Conservation (phyloP, 192 early-diverging fungal genomes). For the Chytriomyces sp. region DNA sequence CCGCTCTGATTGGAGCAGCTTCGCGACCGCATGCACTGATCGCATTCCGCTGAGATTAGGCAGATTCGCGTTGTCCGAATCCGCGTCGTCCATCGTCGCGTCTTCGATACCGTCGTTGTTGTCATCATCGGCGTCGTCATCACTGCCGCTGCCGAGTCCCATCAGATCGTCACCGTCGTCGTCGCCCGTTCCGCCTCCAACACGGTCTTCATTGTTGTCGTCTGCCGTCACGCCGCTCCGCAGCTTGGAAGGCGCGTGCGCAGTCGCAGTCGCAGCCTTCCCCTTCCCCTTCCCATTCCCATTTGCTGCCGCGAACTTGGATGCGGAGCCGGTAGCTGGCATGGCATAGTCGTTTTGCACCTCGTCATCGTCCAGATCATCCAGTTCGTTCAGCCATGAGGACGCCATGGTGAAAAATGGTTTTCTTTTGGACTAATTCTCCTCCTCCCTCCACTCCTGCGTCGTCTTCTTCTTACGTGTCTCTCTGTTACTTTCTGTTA, state of each 20-base stretch:
- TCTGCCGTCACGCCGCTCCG: too few relatives aligned
- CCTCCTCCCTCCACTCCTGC: too few relatives aligned
- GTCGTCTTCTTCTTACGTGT: too few relatives aligned
- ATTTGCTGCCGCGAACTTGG: too few relatives aligned
- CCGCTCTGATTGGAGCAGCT: constrained; percentile 61
- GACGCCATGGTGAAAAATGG: too few relatives aligned
- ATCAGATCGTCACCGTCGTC: too few relatives aligned
- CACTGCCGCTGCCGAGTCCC: not conserved
- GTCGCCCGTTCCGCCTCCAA: too few relatives aligned
- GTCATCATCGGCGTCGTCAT: constrained; percentile 36
- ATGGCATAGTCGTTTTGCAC: not conserved
- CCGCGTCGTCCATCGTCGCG: constrained; percentile 43
- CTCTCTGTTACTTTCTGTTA: too few relatives aligned
- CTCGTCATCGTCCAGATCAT: constrained; percentile 66
- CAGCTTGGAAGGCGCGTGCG: too few relatives aligned
- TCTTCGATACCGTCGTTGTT: constrained; percentile 42
- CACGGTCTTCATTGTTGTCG: too few relatives aligned
- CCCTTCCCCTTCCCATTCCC: constrained; percentile 26
- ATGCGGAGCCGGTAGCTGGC: not conserved
- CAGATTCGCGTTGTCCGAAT: constrained; percentile 51
- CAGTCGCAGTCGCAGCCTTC: too few relatives aligned
- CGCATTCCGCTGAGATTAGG: constrained; percentile 41
- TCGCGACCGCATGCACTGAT: constrained; percentile 67
- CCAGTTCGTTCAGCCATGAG: constrained; percentile 86
- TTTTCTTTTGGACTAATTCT: too few relatives aligned